These are phyloP conservation scores for Pythium myriotylum DNA, from an alignment of 352 stramenopile genomes.

Conservation along the genomic window DNA sequence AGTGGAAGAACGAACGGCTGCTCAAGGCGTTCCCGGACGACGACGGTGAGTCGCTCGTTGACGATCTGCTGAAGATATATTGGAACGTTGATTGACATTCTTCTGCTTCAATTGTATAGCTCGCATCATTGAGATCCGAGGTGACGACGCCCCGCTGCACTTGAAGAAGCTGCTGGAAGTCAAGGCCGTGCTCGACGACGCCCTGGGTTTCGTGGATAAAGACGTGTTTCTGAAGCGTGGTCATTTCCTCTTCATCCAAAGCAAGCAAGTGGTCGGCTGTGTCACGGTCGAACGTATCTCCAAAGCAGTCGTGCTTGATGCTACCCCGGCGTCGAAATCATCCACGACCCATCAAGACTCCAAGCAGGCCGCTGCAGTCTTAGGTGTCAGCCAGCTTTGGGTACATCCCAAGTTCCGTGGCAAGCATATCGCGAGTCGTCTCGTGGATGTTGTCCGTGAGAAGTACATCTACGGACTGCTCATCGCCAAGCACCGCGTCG, in stretches of 20 bases:
- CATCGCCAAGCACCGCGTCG: constrained; percentile 49
- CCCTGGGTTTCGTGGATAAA: constrained; percentile 60
- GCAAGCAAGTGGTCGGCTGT: constrained; percentile 63
- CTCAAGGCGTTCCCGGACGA: constrained; percentile 46
- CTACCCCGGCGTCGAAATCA: background rate
- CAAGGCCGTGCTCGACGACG: constrained; percentile 71
- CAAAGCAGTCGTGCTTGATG: constrained; percentile 44
- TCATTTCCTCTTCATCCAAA: constrained; percentile 64
- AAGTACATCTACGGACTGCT: constrained; percentile 77
- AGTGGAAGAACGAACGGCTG: constrained; percentile 72
- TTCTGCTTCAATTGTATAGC: constrained; percentile 28
- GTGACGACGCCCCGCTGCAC: constrained; percentile 49
- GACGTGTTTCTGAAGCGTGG: constrained; percentile 55
- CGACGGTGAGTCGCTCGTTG: constrained; percentile 20
- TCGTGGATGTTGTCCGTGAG: constrained; percentile 63
- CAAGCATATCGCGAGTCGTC: constrained; percentile 54
- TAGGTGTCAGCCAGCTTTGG: constrained; percentile 77
- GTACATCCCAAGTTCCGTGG: constrained; percentile 56
- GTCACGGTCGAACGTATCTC: constrained; percentile 58
- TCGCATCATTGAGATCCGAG: constrained; percentile 68
- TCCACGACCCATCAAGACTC: background rate
- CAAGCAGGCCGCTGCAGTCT: constrained; percentile 30
- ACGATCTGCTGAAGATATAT: background rate
- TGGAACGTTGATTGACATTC: background rate
- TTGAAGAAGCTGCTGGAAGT: constrained; percentile 78